Base-by-base conservation (phyloP, 2,329 filamentous ascomycete genomes). In the Orbilia javanica region DNA sequence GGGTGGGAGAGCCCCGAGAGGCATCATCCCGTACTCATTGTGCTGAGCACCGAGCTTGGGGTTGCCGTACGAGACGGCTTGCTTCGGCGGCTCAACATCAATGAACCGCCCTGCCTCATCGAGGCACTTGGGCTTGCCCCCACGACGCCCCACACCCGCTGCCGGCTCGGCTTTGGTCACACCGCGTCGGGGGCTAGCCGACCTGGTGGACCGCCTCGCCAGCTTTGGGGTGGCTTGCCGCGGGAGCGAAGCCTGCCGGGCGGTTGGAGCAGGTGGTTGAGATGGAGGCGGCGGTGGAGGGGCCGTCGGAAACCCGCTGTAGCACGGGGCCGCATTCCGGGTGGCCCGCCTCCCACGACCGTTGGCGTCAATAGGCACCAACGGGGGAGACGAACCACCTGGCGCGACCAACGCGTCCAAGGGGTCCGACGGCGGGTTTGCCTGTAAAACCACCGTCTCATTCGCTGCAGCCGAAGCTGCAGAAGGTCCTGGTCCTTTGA, bases 11-110 rank as follows among this genome's bases (percentile, higher is more conserved):
- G 55, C 67, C n/a, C 74, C 74, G 34, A 79, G 46, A n/a, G 74
- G 74, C 50, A 79, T 60, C 67, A 79, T 68, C n/a, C 74, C 74
- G 29, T 70, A 79, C 46, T 79, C 65, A n/a, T 65, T 63, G 10
- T 63, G 69, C 36, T 63, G 60, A 15, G 69, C 60, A 8, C 69
- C 69, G 13, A 50, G 25, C 55, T 73, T 73, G 3, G 69, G 69
- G 31, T 73, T 73, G 15, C 69, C 69, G 34, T 73, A 73, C n/a
- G 60, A 73, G 27, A 70, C 62, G 25, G 66, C 42, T 27, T 70
- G 73, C 34, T 70, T 70, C 7, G 65, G 50, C 22, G 73, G 73
- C 13, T 77, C 73, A 55, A 65, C 42, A 34, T 77, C 73, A 29
- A 70, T 71, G 27, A 77, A 70, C n/a, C 55, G 34, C 7, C 73